Evolutionary conservation across 2,329 filamentous ascomycete genomes (phyloP).

Genomic region (Colletotrichum sp.): DNA sequence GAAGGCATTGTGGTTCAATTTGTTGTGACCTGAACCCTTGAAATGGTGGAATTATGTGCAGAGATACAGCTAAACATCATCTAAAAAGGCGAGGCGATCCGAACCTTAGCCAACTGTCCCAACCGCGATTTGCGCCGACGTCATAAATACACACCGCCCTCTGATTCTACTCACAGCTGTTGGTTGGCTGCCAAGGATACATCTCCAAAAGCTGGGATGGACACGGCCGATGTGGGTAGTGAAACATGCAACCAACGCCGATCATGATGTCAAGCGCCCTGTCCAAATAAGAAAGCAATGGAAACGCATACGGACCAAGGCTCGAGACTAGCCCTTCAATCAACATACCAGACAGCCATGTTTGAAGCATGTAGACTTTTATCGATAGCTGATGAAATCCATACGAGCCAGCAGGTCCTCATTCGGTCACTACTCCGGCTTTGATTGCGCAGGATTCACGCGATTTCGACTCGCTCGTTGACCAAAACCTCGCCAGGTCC

Average conservation of each 20-base stretch:
- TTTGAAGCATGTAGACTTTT: rapidly evolving
- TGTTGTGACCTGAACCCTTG: neutral
- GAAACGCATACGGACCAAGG: neutral
- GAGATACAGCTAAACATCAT: neutral
- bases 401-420: neutral
- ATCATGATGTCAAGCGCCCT: neutral
- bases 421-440: neutral
- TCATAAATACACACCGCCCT: neutral
- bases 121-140: neutral
- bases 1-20: neutral
- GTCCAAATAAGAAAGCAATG: neutral
- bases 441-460: neutral
- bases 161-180: no score
- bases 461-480: neutral
- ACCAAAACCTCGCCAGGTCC: neutral
- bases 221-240: neutral
- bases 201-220: neutral
- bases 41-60: neutral
- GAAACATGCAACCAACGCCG: neutral
- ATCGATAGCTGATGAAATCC: neutral
- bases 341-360: neutral
- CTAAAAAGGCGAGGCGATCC: neutral
- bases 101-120: neutral
- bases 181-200: no score
- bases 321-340: neutral